Conservation (phyloP, 108 stramenopile species). For the Conticribra weissflogii region DNA sequence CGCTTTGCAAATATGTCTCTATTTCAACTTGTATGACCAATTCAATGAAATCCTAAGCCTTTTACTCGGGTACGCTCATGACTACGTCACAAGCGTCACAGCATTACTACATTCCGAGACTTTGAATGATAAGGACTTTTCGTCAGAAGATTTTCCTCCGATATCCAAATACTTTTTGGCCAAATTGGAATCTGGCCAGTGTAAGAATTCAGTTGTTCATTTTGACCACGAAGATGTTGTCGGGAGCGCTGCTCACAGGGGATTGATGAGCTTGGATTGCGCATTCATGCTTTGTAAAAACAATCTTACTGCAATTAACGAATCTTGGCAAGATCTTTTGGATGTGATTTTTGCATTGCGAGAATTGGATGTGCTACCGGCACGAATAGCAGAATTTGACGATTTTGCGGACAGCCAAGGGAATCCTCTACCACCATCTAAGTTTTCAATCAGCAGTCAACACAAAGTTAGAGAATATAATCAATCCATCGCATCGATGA, state of each 20-base stretch:
- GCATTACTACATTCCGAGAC: slow-evolving; percentile 54
- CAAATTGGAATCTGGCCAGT: slow-evolving; percentile 5
- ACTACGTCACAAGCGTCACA: slow-evolving; percentile 69
- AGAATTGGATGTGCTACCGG: slow-evolving; percentile 71
- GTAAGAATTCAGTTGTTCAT: slow-evolving; percentile 7
- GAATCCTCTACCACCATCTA: slow-evolving; percentile 67
- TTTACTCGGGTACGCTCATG: slow-evolving; percentile 68
- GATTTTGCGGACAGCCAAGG: slow-evolving; percentile 89
- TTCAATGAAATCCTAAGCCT: slow-evolving; percentile 73
- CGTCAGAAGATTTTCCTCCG: slow-evolving; percentile 23
- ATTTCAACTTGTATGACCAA: slow-evolving; percentile 61
- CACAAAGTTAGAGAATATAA: slow-evolving; percentile 61
- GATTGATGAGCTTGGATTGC: slow-evolving; percentile 72
- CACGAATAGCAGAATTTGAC: slow-evolving; percentile 74
- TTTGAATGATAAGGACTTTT: slow-evolving; percentile 22
- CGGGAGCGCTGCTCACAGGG: slow-evolving; percentile 80
- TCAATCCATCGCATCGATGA: slow-evolving; percentile 30
- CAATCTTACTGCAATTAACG: slow-evolving; percentile 47
- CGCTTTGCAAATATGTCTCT: slow-evolving; percentile 63
- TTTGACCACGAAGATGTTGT: slow-evolving; percentile 41
- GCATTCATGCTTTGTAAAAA: slow-evolving; percentile 69
- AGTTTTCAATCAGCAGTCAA: slow-evolving; percentile 61
- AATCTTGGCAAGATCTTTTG: slow-evolving; percentile 69
- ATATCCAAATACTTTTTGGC: slow-evolving; percentile 34
- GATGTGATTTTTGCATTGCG: slow-evolving; percentile 76